These are phyloP conservation scores for Starmerella riodocensis DNA, from an alignment of 805 yeast genomes.

Conservation along the genomic window DNA sequence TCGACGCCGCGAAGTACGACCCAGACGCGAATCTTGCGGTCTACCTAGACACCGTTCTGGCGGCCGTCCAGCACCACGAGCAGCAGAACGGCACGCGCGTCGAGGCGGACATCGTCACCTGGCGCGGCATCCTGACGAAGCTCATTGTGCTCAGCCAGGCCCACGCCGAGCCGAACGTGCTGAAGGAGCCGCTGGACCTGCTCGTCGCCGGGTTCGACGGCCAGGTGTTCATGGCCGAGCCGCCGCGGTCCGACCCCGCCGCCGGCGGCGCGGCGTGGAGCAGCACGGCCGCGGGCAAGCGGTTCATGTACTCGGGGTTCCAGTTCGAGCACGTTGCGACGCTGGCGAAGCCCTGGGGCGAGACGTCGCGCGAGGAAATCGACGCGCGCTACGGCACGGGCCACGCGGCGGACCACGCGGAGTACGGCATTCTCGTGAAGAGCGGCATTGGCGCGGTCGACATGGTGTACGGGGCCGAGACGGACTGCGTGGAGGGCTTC, in stretches of 20 bases:
- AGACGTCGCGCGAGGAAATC: constrained; percentile 49
- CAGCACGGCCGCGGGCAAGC: constrained; percentile 4
- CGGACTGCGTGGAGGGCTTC: constrained; percentile 80
- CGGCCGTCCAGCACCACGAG: constrained; percentile 47
- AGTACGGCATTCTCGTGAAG: constrained; percentile 62
- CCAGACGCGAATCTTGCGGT: constrained; percentile 25
- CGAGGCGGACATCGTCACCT: constrained; percentile 58
- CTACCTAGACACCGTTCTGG: constrained; percentile 46
- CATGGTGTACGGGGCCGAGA: constrained; percentile 72
- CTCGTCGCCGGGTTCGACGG: constrained; percentile 56
- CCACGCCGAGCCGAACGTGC: neutral
- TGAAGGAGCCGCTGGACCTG: constrained; percentile 41
- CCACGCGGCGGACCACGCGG: constrained; percentile 38
- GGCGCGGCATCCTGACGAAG: constrained; percentile 72
- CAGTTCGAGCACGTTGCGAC: constrained; percentile 77
- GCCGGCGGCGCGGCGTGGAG: neutral
- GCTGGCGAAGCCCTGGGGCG: constrained; percentile 54
- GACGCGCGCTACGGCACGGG: constrained; percentile 52
- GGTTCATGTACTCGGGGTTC: constrained; percentile 39
- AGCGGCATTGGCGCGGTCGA: constrained; percentile 70
- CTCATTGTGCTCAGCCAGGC: constrained; percentile 53
- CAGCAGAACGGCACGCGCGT: constrained; percentile 33
- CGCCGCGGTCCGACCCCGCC: neutral
- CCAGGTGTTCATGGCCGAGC: constrained; percentile 30
- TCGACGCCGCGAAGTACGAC: constrained; percentile 40